Percentiles rank a stretch among this genome's conserved stretches.
These are phyloP conservation scores for Barnettozyma sucrosica DNA, from an alignment of 805 yeast genomes.

Conservation along the genomic window DNA sequence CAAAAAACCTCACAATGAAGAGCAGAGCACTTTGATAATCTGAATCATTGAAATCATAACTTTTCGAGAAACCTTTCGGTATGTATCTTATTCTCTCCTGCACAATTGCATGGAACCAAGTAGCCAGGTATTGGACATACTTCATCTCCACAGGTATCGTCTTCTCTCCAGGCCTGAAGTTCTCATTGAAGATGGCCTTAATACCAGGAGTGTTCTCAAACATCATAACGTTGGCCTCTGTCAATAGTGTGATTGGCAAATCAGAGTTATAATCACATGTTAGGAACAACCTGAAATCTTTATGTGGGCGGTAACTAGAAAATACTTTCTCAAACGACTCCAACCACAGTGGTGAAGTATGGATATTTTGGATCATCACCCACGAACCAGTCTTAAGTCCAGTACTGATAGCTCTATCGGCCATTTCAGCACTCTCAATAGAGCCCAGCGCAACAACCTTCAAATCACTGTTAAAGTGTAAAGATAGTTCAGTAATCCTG, in stretches of 20 bases:
- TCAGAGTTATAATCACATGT: slow-evolving; percentile 48
- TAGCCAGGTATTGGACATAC: slow-evolving; percentile 46
- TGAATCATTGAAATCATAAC: slow-evolving; percentile 67
- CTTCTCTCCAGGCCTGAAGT: slow-evolving; percentile 17
- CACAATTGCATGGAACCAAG: slow-evolving; percentile 68
- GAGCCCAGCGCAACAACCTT: slow-evolving; percentile 68
- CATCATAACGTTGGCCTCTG: slow-evolving; percentile 47
- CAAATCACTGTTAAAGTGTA: slow-evolving; percentile 24
- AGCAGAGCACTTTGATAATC: slow-evolving; percentile 51
- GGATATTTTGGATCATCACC: slow-evolving; percentile 78
- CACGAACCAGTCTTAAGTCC: slow-evolving; percentile 51
- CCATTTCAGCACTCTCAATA: slow-evolving; percentile 51
- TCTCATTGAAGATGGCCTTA: slow-evolving; percentile 35
- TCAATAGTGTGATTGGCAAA: slow-evolving; percentile 52
- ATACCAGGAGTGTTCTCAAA: slow-evolving; percentile 63
- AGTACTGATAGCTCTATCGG: slow-evolving; percentile 45
- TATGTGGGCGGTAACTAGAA: slow-evolving; percentile 25
- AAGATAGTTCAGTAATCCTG: slow-evolving; percentile 43
- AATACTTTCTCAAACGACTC: slow-evolving; percentile 45
- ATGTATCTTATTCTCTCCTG: slow-evolving; percentile 52
- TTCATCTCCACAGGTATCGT: slow-evolving; percentile 37
- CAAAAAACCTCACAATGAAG: slow-evolving; percentile 40
- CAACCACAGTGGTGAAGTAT: slow-evolving; percentile 64
- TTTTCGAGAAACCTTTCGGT: slow-evolving; percentile 56
- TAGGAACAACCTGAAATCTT: slow-evolving; percentile 51